Percentiles rank a stretch among this genome's conserved stretches.
phyloP scores from a whole-genome alignment of 345 rosid species.

The Iberis pinnata region DNA sequence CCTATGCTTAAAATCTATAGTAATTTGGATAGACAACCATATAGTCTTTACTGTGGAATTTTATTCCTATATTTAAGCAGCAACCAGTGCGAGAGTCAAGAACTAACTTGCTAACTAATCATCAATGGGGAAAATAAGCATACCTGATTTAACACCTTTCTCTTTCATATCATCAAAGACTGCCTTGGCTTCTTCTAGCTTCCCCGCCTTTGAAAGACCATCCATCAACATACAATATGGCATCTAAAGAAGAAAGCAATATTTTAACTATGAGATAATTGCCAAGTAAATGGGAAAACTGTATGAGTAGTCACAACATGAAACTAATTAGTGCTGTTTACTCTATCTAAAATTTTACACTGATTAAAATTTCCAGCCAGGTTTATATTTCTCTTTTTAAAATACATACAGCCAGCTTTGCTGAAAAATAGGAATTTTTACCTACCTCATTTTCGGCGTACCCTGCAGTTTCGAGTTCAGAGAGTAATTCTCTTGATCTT shows the following conservation, averaged over 20 bases:
- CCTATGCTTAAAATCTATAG: background rate
- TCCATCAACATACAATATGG: constrained; percentile 90
- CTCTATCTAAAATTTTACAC: background rate
- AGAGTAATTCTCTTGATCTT: constrained; percentile 57
- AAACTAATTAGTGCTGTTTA: background rate
- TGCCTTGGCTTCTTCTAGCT: constrained; percentile 59
- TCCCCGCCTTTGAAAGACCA: constrained; percentile 72
- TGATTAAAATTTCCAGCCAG: background rate
- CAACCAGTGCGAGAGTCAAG: background rate
- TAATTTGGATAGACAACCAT: background rate
- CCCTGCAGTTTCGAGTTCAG: constrained; percentile 61
- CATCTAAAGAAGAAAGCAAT: constrained; percentile 42
- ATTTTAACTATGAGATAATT: background rate
- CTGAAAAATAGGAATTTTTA: constrained; percentile 1
- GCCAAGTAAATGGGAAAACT: background rate
- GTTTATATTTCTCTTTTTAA: background rate
- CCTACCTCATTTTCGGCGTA: constrained; percentile 75
- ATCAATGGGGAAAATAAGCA: constrained; percentile 20
- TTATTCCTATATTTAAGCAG: background rate
- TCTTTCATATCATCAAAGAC: constrained; percentile 51
- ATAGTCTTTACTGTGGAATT: background rate
- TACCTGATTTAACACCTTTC: constrained; percentile 69
- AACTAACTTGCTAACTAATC: constrained; percentile 1
- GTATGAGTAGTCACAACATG: constrained; percentile 2
- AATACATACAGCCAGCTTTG: background rate